A percentile compares a stretch with the other conserved stretches of the same genome.
Evolutionary conservation across 2,329 filamentous ascomycete genomes (phyloP).

Genomic region (Pseudogymnoascus pannorum): DNA sequence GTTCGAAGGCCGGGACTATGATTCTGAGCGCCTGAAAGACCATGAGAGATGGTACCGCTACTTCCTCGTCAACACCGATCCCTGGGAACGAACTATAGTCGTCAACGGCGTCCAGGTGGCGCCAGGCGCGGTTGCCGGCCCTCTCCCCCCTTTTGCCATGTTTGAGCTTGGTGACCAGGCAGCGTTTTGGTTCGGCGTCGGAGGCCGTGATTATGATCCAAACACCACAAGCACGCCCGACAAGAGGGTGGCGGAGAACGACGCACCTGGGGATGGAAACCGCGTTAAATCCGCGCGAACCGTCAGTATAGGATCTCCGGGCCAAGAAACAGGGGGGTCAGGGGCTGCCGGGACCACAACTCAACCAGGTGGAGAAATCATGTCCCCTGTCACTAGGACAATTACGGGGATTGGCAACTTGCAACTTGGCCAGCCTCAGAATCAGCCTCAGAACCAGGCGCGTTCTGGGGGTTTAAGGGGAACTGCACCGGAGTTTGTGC

Average conservation of each 20-base stretch:
- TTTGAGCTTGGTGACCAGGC: not conserved
- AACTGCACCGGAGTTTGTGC: not conserved
- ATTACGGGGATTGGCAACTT: not conserved
- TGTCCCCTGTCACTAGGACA: not conserved
- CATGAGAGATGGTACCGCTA: constrained; percentile 15
- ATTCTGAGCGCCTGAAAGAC: not conserved
- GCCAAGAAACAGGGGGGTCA: not conserved
- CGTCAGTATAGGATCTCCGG: not conserved
- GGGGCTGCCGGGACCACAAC: not conserved
- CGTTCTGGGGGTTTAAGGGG: not conserved
- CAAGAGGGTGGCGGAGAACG: not conserved
- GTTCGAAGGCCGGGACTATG: constrained; percentile 1
- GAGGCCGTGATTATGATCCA: not conserved
- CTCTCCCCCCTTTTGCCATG: constrained; percentile 25
- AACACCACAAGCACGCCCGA: not conserved
- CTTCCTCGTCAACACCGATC: constrained; percentile 22
- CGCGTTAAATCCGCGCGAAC: not conserved
- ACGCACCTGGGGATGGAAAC: not conserved
- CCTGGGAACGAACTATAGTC: constrained; percentile 20
- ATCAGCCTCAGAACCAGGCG: not conserved
- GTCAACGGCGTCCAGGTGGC: constrained; percentile 24
- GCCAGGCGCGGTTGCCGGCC: constrained; percentile 24
- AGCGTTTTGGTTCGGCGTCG: constrained; percentile 1
- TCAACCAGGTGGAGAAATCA: not conserved
- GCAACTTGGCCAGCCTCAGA: not conserved